Evolutionary conservation across 2,329 filamentous ascomycete species (phyloP), one percentile per base, ranked within the genome.

Genomic region (Fusarium buharicum): DNA sequence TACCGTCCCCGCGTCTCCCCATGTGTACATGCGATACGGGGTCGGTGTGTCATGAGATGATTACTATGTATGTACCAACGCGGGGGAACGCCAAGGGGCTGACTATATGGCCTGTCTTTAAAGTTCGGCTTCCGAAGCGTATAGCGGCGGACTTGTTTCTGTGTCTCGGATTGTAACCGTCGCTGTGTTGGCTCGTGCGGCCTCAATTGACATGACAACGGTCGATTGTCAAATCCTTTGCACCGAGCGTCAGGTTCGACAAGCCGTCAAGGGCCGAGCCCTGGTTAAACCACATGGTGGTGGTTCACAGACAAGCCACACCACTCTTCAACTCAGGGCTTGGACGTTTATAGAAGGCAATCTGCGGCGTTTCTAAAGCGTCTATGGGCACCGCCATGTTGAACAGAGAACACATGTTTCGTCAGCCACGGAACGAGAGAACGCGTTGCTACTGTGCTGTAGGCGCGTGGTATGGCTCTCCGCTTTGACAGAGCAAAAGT

Each of bases 1-100:
- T 60, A 62, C 40, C 36, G 24, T 68, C 62, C 67, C 65, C 62
- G 62, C 66, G 63, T 44, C 53, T n/a, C n/a, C n/a, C n/a, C n/a
- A n/a, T n/a, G n/a, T 53, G 43, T 39, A 56, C 27, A 28, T 28
- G 27, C 4, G 12, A 4, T 28, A 28, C 12, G 27, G 22, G 50
- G 53, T 48, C 54, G 57, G 62, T 64, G 61, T 64, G 62, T 64
- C 62, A 64, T 64, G 62, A 62, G 52, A 62, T 65, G 30, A 33
- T 33, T 28, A 24, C 22, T 7, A 28, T 28, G 24, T 27, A 27
- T 9, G 10, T 48, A 46, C 56, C 40, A 59, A 28, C 44, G 44
- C 59, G 61, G 51, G 51, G 40, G 61, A 55, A 59, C 28, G 48
- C 34, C 39, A 41, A 45, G 39, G 43, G 36, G 49, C 46, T 55